Evolutionary conservation across 495 filamentous ascomycete species (phyloP).

Genomic region (Aspergillus cavernicola): DNA sequence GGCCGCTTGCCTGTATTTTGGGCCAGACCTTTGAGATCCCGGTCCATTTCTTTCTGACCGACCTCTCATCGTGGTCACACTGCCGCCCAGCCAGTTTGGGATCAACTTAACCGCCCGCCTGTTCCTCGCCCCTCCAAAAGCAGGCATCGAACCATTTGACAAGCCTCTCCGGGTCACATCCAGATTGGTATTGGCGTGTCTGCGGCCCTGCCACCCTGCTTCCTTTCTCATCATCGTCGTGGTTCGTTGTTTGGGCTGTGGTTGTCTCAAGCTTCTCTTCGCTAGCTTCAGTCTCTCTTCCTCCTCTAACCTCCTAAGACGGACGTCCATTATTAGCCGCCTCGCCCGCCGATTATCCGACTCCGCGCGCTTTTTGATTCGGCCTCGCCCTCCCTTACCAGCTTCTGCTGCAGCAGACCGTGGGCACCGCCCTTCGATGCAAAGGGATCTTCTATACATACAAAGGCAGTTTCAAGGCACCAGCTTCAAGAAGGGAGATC

Average conservation of each 20-base stretch:
- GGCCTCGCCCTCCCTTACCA: constrained; percentile 3
- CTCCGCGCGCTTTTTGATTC: constrained; percentile 12
- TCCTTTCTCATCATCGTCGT: background rate
- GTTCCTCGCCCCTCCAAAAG: constrained; percentile 5
- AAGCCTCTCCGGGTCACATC: constrained; percentile 1
- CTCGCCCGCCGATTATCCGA: constrained; percentile 5
- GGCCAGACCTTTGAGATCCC: constrained; percentile 18
- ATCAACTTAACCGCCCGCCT: constrained; percentile 22
- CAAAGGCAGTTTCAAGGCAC: constrained; percentile 10
- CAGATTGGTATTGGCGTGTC: constrained; percentile 1
- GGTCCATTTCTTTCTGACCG: constrained; percentile 24
- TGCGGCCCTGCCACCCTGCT: constrained; percentile 5
- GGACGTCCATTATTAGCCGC: constrained; percentile 11
- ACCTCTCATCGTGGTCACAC: constrained; percentile 28
- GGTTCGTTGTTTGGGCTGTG: background rate
- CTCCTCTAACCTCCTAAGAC: background rate
- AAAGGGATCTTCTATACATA: constrained; percentile 8
- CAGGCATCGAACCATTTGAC: constrained; percentile 10
- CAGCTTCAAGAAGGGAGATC: background rate
- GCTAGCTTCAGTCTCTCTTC: constrained; percentile 1
- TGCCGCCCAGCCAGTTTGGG: constrained; percentile 26
- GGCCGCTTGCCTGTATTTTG: constrained; percentile 14
- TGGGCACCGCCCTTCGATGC: constrained; percentile 7
- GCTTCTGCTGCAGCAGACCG: constrained; percentile 9
- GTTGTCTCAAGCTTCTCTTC: constrained; percentile 1